Evolutionary conservation across 768 basidiomycete species (phyloP), one percentile per base, ranked within the genome.

Genomic region (Lactifluus echinatus): DNA sequence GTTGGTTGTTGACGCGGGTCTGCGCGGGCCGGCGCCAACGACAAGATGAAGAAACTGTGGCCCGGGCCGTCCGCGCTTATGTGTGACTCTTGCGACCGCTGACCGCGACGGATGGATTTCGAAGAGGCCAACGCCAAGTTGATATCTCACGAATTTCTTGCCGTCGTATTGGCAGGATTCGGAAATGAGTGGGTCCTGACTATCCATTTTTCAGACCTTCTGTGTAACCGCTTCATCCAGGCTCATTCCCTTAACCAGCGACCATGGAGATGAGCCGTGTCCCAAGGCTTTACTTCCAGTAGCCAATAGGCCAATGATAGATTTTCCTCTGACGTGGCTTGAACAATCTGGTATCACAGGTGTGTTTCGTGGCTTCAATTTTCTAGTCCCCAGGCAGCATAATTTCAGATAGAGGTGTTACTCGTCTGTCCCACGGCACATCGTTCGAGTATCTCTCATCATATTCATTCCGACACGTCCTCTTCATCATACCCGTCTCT

Each of bases 241-340:
- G 56, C 77, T 93, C 17, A 69, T 79, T 43, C 90, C 90, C 1
- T 71, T 93, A 46, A 90, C 88, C 1, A 70, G 65, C 60, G 80
- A 88, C 66, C 75, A 89, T 66, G 90, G 89, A 54, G 89, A 90
- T 48, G 83, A 84, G 54, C 81, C 89, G 23, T 87, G 80, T 68
- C 88, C 90, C 39, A 97, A 97, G 68, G 87, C 93, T 7, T 73
- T 97, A 7, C 76, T 96, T 6, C 90, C 93, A 7, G 78, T 97
- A 34, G 90, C 83, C 24, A 95, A 96, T 66, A 86, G 78, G 60
- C 91, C 93, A 2, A 82, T 96, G 73, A 76, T 97, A 57, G 86
- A 91, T 66, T 88, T 89, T 63, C 78, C 81, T 8, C 75, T 97
- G 26, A 75, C 80, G 8, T 97, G 94, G 94, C 70, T 97, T 28